Base-by-base conservation (phyloP, 2,329 filamentous ascomycete species). In the Trichoderma semiorbis region DNA sequence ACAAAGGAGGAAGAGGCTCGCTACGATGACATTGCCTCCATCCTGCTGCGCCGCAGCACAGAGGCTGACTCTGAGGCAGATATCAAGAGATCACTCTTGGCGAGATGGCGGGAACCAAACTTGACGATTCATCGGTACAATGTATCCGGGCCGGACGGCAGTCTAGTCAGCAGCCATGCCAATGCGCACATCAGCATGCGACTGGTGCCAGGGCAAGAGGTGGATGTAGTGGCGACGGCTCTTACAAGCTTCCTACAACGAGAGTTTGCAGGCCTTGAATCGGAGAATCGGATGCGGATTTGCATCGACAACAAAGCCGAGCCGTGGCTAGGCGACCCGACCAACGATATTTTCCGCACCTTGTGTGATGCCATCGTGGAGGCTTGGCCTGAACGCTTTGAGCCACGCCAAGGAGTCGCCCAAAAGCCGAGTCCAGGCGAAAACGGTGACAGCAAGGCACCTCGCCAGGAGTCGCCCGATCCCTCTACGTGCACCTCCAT, bases 61-160 rank as follows among this genome's bases (percentile, higher is more conserved):
- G 84, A 86, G 26, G 81, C 83, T 21, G 83, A 85, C 0, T 85
- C 88, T 1, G 86, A 91, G 0, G 88, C 92, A 7, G 87, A 88
- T n/a, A 88, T 98, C 61, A 95, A 95, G 72, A 87, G 90, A 47
- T 94, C 92, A 2, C 86, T 99, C 7, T 97, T 97, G 92, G 93
- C 95, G 12, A 89, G 95, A 71, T 99, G 96, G 96, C 91, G 96
- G 26, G 95, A 98, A 78, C 94, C 96, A 0, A 97, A 97, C 64
- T 85, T 99, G 67, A 98, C 96, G 0, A 93, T 98, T 57, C 96
- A 99, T 81, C 89, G 93, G 8, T 94, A 98, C 80, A 94, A 97
- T 77, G 94, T 95, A 0, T 97, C 95, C 0, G 95, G 95, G 0
- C 94, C 94, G 1, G 96, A 97, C 76, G 93, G 94, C 2, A 96